Evolutionary conservation across 2,329 filamentous ascomycete species (phyloP).

Genomic region (Metarhizium guizhouense): DNA sequence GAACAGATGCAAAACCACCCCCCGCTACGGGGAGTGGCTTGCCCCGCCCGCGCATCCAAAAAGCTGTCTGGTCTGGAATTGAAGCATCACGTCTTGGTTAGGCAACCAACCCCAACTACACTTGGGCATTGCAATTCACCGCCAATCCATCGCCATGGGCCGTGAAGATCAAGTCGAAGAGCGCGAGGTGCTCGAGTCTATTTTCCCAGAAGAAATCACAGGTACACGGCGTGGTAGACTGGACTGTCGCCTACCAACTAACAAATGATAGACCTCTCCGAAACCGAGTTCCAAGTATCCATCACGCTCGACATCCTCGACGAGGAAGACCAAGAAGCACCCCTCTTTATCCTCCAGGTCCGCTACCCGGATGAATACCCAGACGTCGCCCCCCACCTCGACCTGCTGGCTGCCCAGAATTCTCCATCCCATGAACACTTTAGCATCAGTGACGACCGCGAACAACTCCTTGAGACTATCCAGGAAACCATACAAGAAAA

Average conservation of each 20-base stretch:
- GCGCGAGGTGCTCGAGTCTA: conserved; percentile 94
- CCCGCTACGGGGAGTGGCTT: conserved; percentile 15
- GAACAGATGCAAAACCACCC: conserved; percentile 7
- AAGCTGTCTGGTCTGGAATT: neutral
- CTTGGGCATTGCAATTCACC: neutral
- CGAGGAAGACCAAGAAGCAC: conserved; percentile 52
- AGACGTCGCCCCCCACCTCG: conserved; percentile 74
- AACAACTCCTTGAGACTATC: conserved; percentile 60
- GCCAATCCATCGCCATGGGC: conserved; percentile 37
- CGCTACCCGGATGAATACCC: conserved; percentile 87
- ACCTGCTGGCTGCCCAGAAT: conserved; percentile 67
- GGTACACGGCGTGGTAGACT: conserved; percentile 38
- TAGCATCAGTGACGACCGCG: conserved; percentile 72
- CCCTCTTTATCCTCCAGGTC: conserved; percentile 73
- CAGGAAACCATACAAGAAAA: conserved; percentile 79
- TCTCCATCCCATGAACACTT: conserved; percentile 61
- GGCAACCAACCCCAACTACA: neutral
- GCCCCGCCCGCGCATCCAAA: neutral
- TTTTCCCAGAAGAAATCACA: conserved; percentile 96
- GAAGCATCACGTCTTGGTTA: neutral
- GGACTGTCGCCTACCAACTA: neutral
- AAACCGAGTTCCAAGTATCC: conserved; percentile 78
- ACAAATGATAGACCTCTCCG: conserved; percentile 65
- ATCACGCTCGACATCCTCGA: conserved; percentile 73
- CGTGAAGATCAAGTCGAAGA: conserved; percentile 91